Evolutionary conservation across 208 protist species (phyloP).

Genomic region (Leishmania mexicana): DNA sequence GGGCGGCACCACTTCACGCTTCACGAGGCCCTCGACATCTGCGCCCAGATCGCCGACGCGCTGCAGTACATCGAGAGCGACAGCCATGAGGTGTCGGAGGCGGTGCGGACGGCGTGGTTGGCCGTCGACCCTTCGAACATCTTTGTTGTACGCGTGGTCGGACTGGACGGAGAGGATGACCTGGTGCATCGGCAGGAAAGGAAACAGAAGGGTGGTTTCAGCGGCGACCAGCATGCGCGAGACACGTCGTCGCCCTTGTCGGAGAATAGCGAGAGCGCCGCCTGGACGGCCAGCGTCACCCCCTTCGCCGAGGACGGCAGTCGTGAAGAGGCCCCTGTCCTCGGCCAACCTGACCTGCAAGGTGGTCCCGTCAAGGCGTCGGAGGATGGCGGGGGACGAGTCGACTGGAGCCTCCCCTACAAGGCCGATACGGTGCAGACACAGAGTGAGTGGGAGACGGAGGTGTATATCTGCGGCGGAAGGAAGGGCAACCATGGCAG

Average conservation of each 20-base stretch:
- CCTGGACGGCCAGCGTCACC: neutral
- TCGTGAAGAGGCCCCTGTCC: neutral
- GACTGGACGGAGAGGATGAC: neutral
- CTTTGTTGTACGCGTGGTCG: conserved; percentile 34
- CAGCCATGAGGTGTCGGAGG: conserved; percentile 39
- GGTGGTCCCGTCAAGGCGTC: neutral
- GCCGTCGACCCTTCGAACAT: conserved; percentile 61
- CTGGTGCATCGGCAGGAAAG: neutral
- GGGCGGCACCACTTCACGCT: conserved; percentile 43
- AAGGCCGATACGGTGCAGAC: neutral
- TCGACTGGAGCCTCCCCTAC: neutral
- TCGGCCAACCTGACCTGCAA: neutral
- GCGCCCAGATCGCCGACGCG: conserved; percentile 56
- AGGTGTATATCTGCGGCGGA: neutral
- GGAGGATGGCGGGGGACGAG: neutral
- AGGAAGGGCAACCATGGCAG: neutral
- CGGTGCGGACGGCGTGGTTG: conserved; percentile 48
- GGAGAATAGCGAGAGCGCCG: neutral
- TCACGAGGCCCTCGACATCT: conserved; percentile 47
- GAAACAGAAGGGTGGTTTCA: neutral
- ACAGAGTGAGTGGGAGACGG: neutral
- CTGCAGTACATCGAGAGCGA: conserved; percentile 79
- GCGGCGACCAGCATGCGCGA: neutral
- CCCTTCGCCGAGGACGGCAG: neutral
- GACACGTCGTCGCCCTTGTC: neutral